Evolutionary conservation across 352 stramenopile species (phyloP), one percentile per base, ranked within the genome.

Genomic region (Phytophthora chlamydospora): DNA sequence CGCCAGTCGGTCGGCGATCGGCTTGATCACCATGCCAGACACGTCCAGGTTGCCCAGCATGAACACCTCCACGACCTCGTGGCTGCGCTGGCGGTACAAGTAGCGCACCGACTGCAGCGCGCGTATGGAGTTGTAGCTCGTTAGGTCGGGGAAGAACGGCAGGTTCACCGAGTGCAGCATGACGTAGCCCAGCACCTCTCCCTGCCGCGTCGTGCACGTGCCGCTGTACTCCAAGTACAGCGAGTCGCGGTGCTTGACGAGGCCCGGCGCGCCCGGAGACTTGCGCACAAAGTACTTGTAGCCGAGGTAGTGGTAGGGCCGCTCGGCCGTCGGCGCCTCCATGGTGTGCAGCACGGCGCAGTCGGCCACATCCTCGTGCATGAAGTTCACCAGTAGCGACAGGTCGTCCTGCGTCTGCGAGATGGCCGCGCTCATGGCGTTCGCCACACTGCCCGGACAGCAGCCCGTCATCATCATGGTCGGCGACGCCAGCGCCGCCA

Each of bases 221-320:
- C 78, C 75, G 39, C 57, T 72, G 29, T 62, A 76, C 48, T 85
- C 73, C 12, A 88, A 34, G 49, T 83, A 88, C 34, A 83, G 35
- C 17, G 64, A 68, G 66, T 88, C 76, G 39, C 76, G 73, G 47
- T 84, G 71, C 40, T 76, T 76, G 31, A 84, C 58, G 17, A 81
- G 43, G 14, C 73, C 69, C 2, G 63, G 66, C 4, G 60, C 63
- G 9, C 59, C 68, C 6, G 74, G 66, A 0, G 77, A 71, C 31
- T 74, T 75, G 31, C 63, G 71, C 16, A 80, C 75, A 21, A 85
- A 66, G 68, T 75, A 88, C 64, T 88, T 88, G 71, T 79, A 85
- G 12, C 75, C 78, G 24, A 88, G 49, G 21, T 80, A 84, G 17
- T 80, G 62, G 31, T 80, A 80, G 1, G 78, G 78, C 2, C 65